A percentile compares a stretch with the other conserved stretches of the same genome.
Evolutionary conservation across 306 rosid genomes (phyloP).

Genomic region (Inga oerstediana): DNA sequence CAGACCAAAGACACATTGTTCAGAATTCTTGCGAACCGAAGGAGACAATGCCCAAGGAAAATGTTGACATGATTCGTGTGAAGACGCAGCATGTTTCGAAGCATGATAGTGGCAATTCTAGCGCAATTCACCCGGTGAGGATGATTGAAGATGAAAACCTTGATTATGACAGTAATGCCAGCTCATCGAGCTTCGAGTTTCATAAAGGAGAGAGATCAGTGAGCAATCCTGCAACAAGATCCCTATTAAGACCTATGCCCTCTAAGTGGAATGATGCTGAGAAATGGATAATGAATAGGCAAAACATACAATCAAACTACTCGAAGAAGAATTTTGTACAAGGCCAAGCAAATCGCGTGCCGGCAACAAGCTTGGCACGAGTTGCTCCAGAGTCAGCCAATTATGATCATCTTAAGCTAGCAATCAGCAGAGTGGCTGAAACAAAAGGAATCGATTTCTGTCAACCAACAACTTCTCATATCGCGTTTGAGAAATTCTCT

Average conservation of each 20-base stretch:
- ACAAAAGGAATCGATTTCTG: conserved; percentile 79
- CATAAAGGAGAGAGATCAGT: conserved; percentile 78
- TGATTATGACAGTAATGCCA: conserved; percentile 94
- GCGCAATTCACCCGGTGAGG: conserved; percentile 64
- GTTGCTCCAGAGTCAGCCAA: conserved; percentile 75
- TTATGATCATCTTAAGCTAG: conserved; percentile 57
- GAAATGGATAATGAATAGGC: conserved; percentile 91
- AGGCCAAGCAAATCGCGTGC: conserved; percentile 63
- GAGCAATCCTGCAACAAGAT: conserved; percentile 57
- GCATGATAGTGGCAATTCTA: conserved; percentile 64
- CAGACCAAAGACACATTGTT: conserved; percentile 27
- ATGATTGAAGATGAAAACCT: conserved; percentile 76
- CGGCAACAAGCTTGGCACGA: conserved; percentile 57
- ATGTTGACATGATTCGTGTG: conserved; percentile 34
- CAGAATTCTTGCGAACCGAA: conserved; percentile 45
- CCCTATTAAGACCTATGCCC: conserved; percentile 75
- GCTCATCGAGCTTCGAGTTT: conserved; percentile 98
- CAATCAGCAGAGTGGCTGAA: conserved; percentile 51
- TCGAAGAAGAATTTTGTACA: conserved; percentile 57
- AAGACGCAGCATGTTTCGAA: conserved; percentile 55
- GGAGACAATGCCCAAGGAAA: conserved; percentile 55
- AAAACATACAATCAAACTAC: conserved; percentile 45
- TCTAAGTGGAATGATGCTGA: conserved; percentile 98
- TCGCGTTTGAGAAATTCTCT: conserved; percentile 73
- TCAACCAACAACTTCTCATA: conserved; percentile 56